Evolutionary conservation across 1,139 yeast species (phyloP), one percentile per base, ranked within the genome.

Genomic region (Suhomyces kunorum): DNA sequence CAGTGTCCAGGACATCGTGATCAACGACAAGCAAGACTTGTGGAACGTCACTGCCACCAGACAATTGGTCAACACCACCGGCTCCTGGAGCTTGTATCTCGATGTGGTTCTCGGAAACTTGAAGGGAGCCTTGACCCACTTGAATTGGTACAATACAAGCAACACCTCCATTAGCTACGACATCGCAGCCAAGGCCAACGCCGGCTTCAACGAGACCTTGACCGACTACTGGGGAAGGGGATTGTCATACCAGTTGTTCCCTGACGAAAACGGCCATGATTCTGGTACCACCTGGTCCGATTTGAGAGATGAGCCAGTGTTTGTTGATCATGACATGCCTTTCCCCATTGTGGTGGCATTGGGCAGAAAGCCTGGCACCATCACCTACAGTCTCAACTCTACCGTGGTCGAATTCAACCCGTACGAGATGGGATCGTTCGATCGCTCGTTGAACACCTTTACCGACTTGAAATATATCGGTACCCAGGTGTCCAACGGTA

Each of bases 191-290:
- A 71, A 71, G 47, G 40, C 54, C 28, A 47, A 53, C 11, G 74
- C 75, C 7, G 87, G 88, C 1, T 80, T 71, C 49, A 68, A 71
- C 12, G 65, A 81, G 2, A 74, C 85, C 0, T 64, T 83, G 23
- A 78, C 86, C 3, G 89, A 83, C 54, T 74, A 81, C 46, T 81
- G 83, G 74, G 67, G 65, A 6, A 54, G 75, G 42, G 74, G 63
- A 2, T 59, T 70, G 37, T 59, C 74, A 4, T 64, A 66, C 45
- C 73, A 68, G 47, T 58, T 70, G 27, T 64, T 65, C 43, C 61
- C 66, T 11, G 48, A 53, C 18, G 60, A 55, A 23, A 49, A 47
- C 6, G 48, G 56, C 24, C 49, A 61, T 23, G 62, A 53, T n/a
- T 55, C 53, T 22, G 51, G 57, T 4, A 44, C 61, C 12, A 53